Conservation (phyloP, 2,329 filamentous ascomycete genomes). For the Aureobasidium vineae region DNA sequence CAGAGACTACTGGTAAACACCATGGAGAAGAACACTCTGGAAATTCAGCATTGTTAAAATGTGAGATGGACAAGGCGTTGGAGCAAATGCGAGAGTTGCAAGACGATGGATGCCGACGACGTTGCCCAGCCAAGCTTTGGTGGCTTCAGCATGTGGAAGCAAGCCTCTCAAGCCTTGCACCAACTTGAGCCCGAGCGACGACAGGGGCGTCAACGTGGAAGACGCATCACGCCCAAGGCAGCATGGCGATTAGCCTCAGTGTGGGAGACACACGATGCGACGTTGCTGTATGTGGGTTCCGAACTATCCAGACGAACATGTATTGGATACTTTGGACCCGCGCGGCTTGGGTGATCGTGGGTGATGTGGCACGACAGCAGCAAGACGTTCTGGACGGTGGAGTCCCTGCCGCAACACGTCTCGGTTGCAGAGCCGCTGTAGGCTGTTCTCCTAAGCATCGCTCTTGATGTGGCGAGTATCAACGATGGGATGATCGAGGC, state of each 20-base stretch:
- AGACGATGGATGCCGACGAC: background rate
- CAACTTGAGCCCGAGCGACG: background rate
- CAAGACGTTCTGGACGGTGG: constrained; percentile 4
- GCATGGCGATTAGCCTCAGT: background rate
- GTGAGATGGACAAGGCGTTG: background rate
- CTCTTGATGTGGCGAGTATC: background rate
- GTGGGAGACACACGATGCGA: background rate
- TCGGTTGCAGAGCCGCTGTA: constrained; percentile 1
- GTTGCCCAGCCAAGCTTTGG: constrained; percentile 2
- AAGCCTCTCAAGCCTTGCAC: constrained; percentile 10
- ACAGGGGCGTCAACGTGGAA: background rate
- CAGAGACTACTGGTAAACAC: too few species aligned
- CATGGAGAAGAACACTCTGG: background rate
- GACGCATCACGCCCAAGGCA: background rate
- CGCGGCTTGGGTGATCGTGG: constrained; percentile 21
- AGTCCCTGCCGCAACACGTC: background rate
- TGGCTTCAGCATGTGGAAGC: constrained; percentile 7
- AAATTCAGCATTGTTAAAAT: background rate
- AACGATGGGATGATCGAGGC: background rate
- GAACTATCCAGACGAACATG: background rate
- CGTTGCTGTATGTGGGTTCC: background rate
- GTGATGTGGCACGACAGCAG: constrained; percentile 17
- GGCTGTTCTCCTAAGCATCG: background rate
- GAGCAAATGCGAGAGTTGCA: background rate
- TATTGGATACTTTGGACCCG: background rate